Evolutionary conservation across 225 moss, liverwort and hornwort genomes (phyloP), one percentile per base, ranked within the genome.

Genomic region (Pleurozium schreberi): DNA sequence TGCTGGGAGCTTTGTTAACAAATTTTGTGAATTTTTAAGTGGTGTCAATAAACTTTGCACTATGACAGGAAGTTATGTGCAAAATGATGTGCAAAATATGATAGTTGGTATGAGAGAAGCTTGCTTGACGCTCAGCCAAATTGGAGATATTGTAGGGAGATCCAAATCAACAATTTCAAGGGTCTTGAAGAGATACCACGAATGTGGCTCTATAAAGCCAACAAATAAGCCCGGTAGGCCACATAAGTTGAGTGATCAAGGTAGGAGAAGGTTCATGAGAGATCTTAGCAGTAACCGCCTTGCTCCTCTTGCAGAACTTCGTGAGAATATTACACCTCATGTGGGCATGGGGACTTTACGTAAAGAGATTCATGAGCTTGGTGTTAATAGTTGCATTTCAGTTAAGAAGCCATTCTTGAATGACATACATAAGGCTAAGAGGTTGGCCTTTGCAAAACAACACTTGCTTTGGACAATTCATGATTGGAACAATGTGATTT

Each of bases 161-260:
- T 12, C n/a, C 1, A n/a, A 67, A 67, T 67, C 67, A 38, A 68
- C 7, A 22, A 8, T 68, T 68, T 68, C 13, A 68, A 68, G 1
- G n/a, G 9, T 68, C 11, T 22, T 22, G 22, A 68, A n/a, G 68
- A n/a, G 7, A 68, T 68, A 7, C 7, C n/a, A 36, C 10, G 18
- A 68, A 68, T n/a, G 22, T 68, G 2, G n/a, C n/a, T 68, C 2
- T 68, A 0, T 68, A 2, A 12, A 1, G 3, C 14, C 2, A 23
- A 0, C 40, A 69, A 69, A 4, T 69, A 23, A 23, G 14, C 6
- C 23, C 3, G 4, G 5, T 69, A 40, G 14, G 40, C 69, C 13
- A 23, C 8, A 8, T 12, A 69, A 40, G 4, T 23, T 40, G 40
- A 69, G 1, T 69, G 40, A 69, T 69, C 4, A 0, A 69, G 40